Evolutionary conservation across 179 eudicot species (phyloP), one percentile per base, ranked within the genome.

Genomic region (Beta corolliflora): DNA sequence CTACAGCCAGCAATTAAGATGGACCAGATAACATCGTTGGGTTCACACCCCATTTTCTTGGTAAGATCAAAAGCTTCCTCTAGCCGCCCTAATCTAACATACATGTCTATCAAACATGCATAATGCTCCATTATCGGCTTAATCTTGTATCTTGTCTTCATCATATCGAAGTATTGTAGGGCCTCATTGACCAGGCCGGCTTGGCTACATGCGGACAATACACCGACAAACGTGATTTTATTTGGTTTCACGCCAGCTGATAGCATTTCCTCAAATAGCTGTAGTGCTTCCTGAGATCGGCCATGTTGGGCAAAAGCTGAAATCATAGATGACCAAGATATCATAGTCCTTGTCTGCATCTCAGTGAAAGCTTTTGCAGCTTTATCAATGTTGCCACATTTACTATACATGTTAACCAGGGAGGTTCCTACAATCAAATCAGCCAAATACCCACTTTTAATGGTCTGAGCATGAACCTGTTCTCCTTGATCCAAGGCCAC

Each of bases 151-250:
- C 75, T 85, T 58, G 72, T 81, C 83, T 88, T 87, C 97, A 93
- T 93, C 93, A 88, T 85, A n/a, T 91, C 83, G 31, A 90, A 90
- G 81, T 89, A 90, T 36, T 77, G 63, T 55, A 89, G 75, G 53
- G 90, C 97, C 83, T 88, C 86, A 36, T 91, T 88, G 10, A 91
- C 93, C 88, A 85, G 71, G 45, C 95, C 95, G 9, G 92, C 90
- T 75, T 86, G 91, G 78, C 97, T 93, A 79, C 95, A 93, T 14
- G 97, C 97, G 5, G 97, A 83, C 73, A 93, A 91, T 29, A 93
- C 92, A 12, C 90, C 93, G 6, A 90, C 89, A 76, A 93, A 91
- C 7, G 97, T 91, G 48, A 93, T 84, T 83, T 89, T 87, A 84
- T 93, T 93, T 63, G 97, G 97, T 77, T 86, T 85, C 75, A 81